Evolutionary conservation across 805 yeast species (phyloP), one percentile per base, ranked within the genome.

Genomic region (Saturnispora serradocipensis): DNA sequence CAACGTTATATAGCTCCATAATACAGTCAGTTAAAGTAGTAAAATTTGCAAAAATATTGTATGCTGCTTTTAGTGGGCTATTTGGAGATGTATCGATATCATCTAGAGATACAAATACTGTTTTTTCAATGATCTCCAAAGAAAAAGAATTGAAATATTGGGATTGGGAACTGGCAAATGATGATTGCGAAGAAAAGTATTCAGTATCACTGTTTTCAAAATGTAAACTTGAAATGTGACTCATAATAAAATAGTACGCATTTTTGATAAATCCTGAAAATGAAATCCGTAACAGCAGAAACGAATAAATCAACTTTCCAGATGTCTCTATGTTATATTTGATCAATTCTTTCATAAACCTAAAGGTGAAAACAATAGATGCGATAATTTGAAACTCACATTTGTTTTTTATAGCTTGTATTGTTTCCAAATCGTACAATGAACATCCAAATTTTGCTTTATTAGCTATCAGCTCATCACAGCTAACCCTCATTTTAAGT

Each of bases 1-100:
- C 43, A 3, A 39, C 16, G 2, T 50, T 54, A 46, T 58, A 57
- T 15, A 53, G 43, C 13, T 53, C 56, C 24, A 56, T 47, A 3
- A 58, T 43, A 13, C 42, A 22, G 5, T 40, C 45, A 0, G 34
- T 18, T 16, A 48, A 42, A 6, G 34, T 24, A 25, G 43, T 24
- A 16, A 48, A 48, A 39, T 40, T 44, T 13, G 22, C 27, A 48
- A 40, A 48, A 7, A 48, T 22, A 9, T n/a, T 18, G 13, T 16
- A 47, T 10, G 22, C 32, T 28, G 25, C 16, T 27, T 28, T 28
- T 13, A 48, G 15, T 3, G 32, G 25, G 5, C 20, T 22, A 25
- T 20, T 24, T 3, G 24, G 18, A 27, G 35, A 10, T 18, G 15
- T 27, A 5, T 48, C 32, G n/a, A 40, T 28, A 9, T 42, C 34